Conservation (phyloP, 495 filamentous ascomycete species). For the Hypomontagnella submonticulosa region DNA sequence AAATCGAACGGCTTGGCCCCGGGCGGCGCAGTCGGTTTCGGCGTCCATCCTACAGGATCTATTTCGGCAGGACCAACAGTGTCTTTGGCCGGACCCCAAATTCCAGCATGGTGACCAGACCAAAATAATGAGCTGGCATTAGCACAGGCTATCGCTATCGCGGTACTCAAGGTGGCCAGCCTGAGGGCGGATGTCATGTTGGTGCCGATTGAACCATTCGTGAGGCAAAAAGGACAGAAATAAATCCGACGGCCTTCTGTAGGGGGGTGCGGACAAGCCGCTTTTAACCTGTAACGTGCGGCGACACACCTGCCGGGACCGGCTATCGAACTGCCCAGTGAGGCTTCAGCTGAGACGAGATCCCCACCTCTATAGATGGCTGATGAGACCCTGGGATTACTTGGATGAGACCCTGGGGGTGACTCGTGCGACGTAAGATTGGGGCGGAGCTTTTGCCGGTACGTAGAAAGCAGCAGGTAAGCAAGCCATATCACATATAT, state of each 20-base stretch:
- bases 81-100: conserved; percentile 46
- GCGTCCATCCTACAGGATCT: conserved; percentile 45
- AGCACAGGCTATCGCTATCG: conserved; percentile 44
- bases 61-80: conserved; percentile 26
- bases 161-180: conserved; percentile 48
- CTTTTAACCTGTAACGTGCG: conserved; percentile 42
- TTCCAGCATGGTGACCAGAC: conserved; percentile 31
- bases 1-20: conserved; percentile 32
- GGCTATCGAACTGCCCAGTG: conserved; percentile 43
- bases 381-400: conserved; percentile 46
- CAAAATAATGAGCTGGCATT: conserved; percentile 39
- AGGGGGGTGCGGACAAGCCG: conserved; percentile 35
- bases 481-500: conserved; percentile 39
- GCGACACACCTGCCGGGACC: conserved; percentile 42
- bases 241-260: conserved; percentile 14
- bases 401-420: conserved; percentile 38
- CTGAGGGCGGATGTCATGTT: conserved; percentile 48
- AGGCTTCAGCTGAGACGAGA: conserved; percentile 46
- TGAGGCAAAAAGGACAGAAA: conserved; percentile 26
- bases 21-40: conserved; percentile 50
- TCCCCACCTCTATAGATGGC: conserved; percentile 41
- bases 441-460: conserved; percentile 32
- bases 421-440: conserved; percentile 41
- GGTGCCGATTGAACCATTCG: conserved; percentile 43
- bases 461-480: conserved; percentile 31